These are phyloP conservation scores for Thalassiosira hispida DNA, from an alignment of 352 stramenopile genomes.

Conservation along the genomic window DNA sequence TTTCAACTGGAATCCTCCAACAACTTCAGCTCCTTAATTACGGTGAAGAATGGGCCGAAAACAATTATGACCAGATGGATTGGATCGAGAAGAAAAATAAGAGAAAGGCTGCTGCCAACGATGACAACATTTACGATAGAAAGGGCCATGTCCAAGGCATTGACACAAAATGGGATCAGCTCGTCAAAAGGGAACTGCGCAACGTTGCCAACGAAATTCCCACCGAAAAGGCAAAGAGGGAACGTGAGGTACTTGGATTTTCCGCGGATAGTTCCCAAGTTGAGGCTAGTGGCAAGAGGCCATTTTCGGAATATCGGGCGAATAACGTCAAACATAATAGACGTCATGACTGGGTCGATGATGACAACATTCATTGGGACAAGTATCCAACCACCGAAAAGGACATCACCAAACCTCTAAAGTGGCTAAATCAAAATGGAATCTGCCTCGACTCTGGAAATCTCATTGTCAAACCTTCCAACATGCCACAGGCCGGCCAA, in stretches of 20 bases:
- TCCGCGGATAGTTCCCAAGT: slow-evolving; percentile 18
- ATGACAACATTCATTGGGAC: background rate
- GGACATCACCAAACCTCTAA: slow-evolving; percentile 37
- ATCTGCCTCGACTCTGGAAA: slow-evolving; percentile 60
- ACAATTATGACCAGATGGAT: slow-evolving; percentile 1
- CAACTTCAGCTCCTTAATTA: slow-evolving; percentile 34
- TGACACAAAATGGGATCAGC: slow-evolving; percentile 32
- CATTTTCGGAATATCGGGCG: slow-evolving; percentile 43
- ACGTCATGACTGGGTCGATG: slow-evolving; percentile 6
- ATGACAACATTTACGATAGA: slow-evolving; percentile 5
- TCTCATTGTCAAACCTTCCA: slow-evolving; percentile 43
- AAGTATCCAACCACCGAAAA: no score
- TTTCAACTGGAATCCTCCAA: no score
- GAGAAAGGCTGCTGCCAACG: background rate
- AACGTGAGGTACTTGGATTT: slow-evolving; percentile 7
- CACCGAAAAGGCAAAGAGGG: slow-evolving; percentile 45
- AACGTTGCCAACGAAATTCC: slow-evolving; percentile 35
- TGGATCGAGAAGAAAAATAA: slow-evolving; percentile 2
- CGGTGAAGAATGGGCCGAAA: slow-evolving; percentile 21
- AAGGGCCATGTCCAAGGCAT: slow-evolving; percentile 52
- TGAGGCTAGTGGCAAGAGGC: slow-evolving; percentile 22
- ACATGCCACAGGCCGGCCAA: slow-evolving; percentile 62
- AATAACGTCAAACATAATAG: slow-evolving; percentile 29
- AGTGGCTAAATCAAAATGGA: slow-evolving; percentile 69
- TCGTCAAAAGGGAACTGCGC: slow-evolving; percentile 17